A percentile compares a stretch with the other conserved stretches of the same genome.
phyloP scores from a whole-genome alignment of 129 eudicot species.

The Cynara cardunculus region DNA sequence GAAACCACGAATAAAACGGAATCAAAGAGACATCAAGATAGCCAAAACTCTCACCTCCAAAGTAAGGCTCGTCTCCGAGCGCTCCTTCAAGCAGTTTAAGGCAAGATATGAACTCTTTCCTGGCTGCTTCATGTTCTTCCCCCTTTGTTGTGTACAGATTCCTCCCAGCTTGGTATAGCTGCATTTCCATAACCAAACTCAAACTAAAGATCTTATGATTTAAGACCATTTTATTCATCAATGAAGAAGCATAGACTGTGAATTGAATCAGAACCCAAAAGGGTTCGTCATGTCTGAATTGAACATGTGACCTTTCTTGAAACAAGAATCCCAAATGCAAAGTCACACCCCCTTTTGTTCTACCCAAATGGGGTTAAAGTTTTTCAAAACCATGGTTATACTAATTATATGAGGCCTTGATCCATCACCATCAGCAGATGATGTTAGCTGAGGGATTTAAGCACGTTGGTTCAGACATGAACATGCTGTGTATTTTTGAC shows the following conservation, averaged over 20 bases:
- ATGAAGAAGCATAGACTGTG: not conserved
- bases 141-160: slow-evolving; percentile 29
- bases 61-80: slow-evolving; percentile 53
- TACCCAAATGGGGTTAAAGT: no score
- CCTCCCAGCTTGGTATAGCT: slow-evolving; percentile 34
- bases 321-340: not conserved
- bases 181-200: not conserved
- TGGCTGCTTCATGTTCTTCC: slow-evolving; percentile 27
- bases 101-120: slow-evolving; percentile 36
- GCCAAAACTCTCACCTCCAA: slow-evolving; percentile 44
- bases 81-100: slow-evolving; percentile 36
- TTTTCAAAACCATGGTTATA: no score
- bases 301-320: not conserved
- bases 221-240: not conserved
- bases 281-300: not conserved
- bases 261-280: not conserved
- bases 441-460: no score
- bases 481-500: no score
- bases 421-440: no score
- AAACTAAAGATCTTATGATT: not conserved
- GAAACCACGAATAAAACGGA: slow-evolving; percentile 49
- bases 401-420: no score
- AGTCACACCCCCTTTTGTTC: not conserved
- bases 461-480: no score
- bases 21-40: slow-evolving; percentile 34